These are phyloP conservation scores for Schizophyllum amplum DNA, from an alignment of 1,284 basidiomycete species.

Conservation along the genomic window DNA sequence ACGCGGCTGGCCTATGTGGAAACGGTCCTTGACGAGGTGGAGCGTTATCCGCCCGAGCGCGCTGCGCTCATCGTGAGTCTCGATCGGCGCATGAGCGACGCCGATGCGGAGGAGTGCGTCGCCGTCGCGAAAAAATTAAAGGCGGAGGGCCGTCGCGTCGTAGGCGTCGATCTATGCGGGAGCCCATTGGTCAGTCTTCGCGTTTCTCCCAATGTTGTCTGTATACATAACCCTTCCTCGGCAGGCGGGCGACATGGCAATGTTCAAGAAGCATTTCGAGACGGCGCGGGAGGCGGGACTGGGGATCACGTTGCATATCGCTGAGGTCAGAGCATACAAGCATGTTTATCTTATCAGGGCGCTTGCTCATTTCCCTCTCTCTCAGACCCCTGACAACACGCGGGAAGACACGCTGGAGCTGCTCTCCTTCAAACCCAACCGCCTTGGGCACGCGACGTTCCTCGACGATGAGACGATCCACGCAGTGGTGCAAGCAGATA, in stretches of 20 bases:
- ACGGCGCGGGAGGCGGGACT: constrained; percentile 52
- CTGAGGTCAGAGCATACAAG: constrained; percentile 50
- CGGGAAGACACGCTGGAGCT: constrained; percentile 54
- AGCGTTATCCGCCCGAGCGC: constrained; percentile 38
- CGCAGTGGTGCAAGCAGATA: constrained; percentile 48
- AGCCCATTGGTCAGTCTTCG: constrained; percentile 42
- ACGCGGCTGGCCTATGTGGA: constrained; percentile 49
- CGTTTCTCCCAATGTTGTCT: not conserved
- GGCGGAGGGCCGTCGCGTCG: constrained; percentile 49
- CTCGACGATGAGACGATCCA: constrained; percentile 52
- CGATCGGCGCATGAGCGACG: constrained; percentile 54
- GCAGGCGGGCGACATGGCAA: constrained; percentile 46
- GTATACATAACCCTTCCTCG: not conserved
- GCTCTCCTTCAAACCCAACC: constrained; percentile 54
- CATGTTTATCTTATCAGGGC: not conserved
- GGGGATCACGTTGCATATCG: constrained; percentile 70
- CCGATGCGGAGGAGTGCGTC: constrained; percentile 46
- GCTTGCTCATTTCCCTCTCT: not conserved
- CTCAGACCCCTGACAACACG: constrained; percentile 42
- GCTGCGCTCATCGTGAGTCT: constrained; percentile 65
- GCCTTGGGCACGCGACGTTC: constrained; percentile 80
- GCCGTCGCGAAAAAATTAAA: constrained; percentile 49
- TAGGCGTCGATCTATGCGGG: constrained; percentile 78
- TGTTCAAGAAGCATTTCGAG: constrained; percentile 44
- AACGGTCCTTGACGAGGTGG: constrained; percentile 59